Evolutionary conservation across 1,139 yeast species (phyloP), one percentile per base, ranked within the genome.

Genomic region (Cylindricascospora bacillispora): DNA sequence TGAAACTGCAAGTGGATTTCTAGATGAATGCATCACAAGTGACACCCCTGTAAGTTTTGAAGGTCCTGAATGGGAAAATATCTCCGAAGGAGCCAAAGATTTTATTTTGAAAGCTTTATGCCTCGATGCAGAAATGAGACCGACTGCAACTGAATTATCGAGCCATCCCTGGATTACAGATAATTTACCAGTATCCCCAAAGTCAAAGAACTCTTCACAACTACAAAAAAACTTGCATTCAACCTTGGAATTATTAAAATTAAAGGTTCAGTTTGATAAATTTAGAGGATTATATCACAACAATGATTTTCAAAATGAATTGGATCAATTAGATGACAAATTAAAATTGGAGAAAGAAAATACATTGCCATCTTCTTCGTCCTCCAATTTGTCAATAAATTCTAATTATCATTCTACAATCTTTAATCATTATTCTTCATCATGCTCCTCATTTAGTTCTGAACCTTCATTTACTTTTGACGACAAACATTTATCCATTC

Each of bases 11-110:
- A 70, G 67, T 32, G 93, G 81, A 39, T 86, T 86, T 49, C 58
- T 86, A 29, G 69, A 67, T 29, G 97, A 86, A 52, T 93, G 83
- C 29, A 72, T 77, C 39, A 63, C 70, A 38, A 83, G 79, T 5
- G 59, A 56, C 13, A 51, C 51, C 35, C 67, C 65, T 4, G 89
- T 85, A 19, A 70, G 76, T 2, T 89, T 89, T 62, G 94, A 85
- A 52, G 74, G 74, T 22, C 81, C 76, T 41, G 83, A 85, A 58
- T 89, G 97, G 97, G 67, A 66, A 39, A 69, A 72, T 37, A 78
- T 85, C 15, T 73, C 86, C 6, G 62, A 63, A 26, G 80, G 73
- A 32, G 95, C 95, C 9, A 73, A 82, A 40, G 58, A 72, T 23
- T 82, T 85, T 43, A 79, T 85, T 31, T 57, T 69, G 34, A 60